Evolutionary conservation across 2,329 filamentous ascomycete genomes (phyloP).

Genomic region (Fusarium virguliforme): DNA sequence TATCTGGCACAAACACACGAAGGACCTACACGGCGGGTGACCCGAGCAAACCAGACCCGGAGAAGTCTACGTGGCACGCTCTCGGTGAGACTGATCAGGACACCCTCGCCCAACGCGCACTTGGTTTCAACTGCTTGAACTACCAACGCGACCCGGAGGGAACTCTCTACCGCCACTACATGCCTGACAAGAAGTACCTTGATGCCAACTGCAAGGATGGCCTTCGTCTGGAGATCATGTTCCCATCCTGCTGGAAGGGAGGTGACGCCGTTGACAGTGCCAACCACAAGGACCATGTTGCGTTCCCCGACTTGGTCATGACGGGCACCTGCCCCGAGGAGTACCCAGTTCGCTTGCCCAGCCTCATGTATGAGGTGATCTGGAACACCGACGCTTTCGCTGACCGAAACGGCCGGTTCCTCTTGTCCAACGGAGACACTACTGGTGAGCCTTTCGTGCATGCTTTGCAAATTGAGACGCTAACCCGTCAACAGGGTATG

Average conservation of each 20-base stretch:
- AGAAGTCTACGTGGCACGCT: conserved; percentile 79
- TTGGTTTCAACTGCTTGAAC: conserved; percentile 97
- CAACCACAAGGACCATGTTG: conserved; percentile 78
- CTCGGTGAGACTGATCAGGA: conserved; percentile 76
- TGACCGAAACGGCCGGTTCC: conserved; percentile 76
- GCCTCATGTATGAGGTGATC: conserved; percentile 89
- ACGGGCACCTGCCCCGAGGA: conserved; percentile 81
- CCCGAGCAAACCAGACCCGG: conserved; percentile 74
- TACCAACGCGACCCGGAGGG: conserved; percentile 78
- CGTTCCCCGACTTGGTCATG: conserved; percentile 84
- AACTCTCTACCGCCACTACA: conserved; percentile 84
- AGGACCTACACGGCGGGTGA: conserved; percentile 80
- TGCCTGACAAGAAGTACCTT: conserved; percentile 85
- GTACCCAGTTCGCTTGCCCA: conserved; percentile 78
- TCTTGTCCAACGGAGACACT: conserved; percentile 84
- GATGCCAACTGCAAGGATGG: conserved; percentile 88
- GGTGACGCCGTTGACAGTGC: conserved; percentile 70
- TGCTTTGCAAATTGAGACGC: conserved; percentile 70
- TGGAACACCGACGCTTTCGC: conserved; percentile 80
- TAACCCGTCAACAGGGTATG: conserved; percentile 80
- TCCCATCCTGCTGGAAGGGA: conserved; percentile 92
- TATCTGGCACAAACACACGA: conserved; percentile 79
- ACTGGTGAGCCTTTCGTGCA: conserved; percentile 67
- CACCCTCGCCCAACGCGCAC: conserved; percentile 82
- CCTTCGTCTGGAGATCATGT: conserved; percentile 86